phyloP scores from a whole-genome alignment of 257 asterid species.

The Rubia yunnanensis region DNA sequence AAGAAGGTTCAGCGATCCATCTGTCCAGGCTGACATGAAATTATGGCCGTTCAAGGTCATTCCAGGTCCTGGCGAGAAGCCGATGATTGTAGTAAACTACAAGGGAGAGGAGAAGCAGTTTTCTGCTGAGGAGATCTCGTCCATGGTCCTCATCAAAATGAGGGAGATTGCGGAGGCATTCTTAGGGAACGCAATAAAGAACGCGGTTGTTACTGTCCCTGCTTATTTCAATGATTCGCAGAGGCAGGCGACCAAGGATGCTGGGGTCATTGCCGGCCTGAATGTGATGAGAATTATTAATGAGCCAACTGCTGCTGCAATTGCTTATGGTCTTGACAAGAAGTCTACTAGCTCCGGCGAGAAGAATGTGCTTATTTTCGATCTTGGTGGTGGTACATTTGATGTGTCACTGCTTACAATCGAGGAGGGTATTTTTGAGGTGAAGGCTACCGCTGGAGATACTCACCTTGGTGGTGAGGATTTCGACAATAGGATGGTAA shows the following conservation, averaged over 20 bases:
- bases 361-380: conserved; percentile 28
- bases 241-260: conserved; percentile 40
- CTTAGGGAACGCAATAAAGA: conserved; percentile 20
- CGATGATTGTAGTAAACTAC: conserved; percentile 27
- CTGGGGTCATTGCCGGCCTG: conserved; percentile 31
- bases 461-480: conserved; percentile 34
- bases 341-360: conserved; percentile 22
- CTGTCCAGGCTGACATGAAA: conserved; percentile 29
- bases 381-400: conserved; percentile 40
- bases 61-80: conserved; percentile 27
- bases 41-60: conserved; percentile 30
- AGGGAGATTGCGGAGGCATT: conserved; percentile 30
- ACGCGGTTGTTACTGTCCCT: conserved; percentile 30
- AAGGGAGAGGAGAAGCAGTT: conserved; percentile 31
- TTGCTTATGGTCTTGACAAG: conserved; percentile 41
- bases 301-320: conserved; percentile 42
- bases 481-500: conserved; percentile 30
- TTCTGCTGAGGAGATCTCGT: conserved; percentile 25
- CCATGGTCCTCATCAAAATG: conserved; percentile 29
- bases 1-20: conserved; percentile 26
- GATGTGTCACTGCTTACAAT: conserved; percentile 29
- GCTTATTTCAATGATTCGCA: conserved; percentile 38
- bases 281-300: conserved; percentile 33
- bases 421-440: conserved; percentile 33
- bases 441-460: conserved; percentile 33